phyloP scores from a whole-genome alignment of 805 yeast species.

The Priceomyces medius region DNA sequence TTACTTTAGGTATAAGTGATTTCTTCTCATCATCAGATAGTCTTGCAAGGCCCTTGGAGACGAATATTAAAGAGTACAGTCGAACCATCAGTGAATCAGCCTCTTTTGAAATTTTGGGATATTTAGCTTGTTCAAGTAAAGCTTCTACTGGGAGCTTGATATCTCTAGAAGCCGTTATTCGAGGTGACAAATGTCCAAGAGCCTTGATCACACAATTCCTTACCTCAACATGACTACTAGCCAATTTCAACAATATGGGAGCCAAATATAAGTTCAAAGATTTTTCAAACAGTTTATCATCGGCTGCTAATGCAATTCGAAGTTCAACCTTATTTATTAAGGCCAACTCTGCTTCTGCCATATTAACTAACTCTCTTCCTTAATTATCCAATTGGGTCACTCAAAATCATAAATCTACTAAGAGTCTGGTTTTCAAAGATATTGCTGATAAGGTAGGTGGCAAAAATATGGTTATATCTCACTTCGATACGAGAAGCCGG shows the following conservation, averaged over 20 bases:
- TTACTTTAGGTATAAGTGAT: conserved; percentile 46
- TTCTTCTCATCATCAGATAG: conserved; percentile 36
- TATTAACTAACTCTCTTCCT: conserved; percentile 6
- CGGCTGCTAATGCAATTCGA: conserved; percentile 71
- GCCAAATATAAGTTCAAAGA: conserved; percentile 63
- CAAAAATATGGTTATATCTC: no score
- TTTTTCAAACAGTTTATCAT: conserved; percentile 61
- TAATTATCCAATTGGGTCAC: background rate
- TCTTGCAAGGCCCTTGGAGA: conserved; percentile 67
- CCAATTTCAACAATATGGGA: conserved; percentile 76
- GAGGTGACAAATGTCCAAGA: conserved; percentile 63
- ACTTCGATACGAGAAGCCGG: background rate
- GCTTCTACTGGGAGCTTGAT: conserved; percentile 64
- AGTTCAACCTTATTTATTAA: conserved; percentile 78
- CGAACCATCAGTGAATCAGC: conserved; percentile 52
- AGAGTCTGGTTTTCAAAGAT: background rate
- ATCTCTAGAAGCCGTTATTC: conserved; percentile 55
- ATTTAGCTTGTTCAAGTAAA: conserved; percentile 61
- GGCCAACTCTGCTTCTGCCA: conserved; percentile 51
- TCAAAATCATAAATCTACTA: background rate
- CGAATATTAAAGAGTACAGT: conserved; percentile 61
- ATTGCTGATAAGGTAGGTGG: background rate
- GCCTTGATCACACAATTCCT: conserved; percentile 66
- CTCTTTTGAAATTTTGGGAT: conserved; percentile 46
- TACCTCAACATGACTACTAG: conserved; percentile 66